Evolutionary conservation across 352 stramenopile genomes (phyloP), one percentile per base, ranked within the genome.

Genomic region (Phytopythium ostracodes): DNA sequence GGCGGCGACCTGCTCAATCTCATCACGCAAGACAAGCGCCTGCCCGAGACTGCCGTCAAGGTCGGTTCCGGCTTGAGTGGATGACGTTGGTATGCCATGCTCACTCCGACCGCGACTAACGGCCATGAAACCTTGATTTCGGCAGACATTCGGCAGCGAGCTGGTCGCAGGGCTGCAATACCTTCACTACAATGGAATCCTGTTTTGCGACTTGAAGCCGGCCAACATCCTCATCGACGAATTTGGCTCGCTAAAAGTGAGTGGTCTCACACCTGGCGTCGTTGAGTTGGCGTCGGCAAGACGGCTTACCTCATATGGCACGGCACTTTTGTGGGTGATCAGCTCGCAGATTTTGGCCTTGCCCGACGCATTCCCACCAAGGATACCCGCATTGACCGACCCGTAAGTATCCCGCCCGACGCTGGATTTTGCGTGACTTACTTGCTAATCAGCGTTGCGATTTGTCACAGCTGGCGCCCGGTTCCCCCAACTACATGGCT

Each of bases 211-310:
- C 66, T 65, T 98, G 50, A 96, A 96, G 58, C 92, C 92, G 31
- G 80, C 84, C 40, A 98, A 96, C 60, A 73, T 98, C 14, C 76
- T 98, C 20, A 90, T 98, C 44, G 92, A 98, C 61, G 92, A 98
- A 59, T 96, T 92, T 58, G 93, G 93, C 11, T 95, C 94, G 24
- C 71, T 97, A 3, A 98, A 97, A 71, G 82, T 44, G 17, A 11
- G 22, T 38, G 3, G 7, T 38, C 1, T 15, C 38, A n/a, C n/a
- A n/a, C n/a, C n/a, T n/a, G n/a, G 25, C 2, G 11, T 22, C 33
- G 9, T 22, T 18, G n/a, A n/a, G n/a, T 36, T 50, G 17, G 36
- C 12, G 46, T 49, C 29, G 44, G 27, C 18, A n/a, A 40, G 18
- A 25, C 20, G 22, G 42, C 20, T 6, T 20, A 6, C n/a, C 42